Evolutionary conservation across 768 basidiomycete genomes (phyloP), one percentile per base, ranked within the genome.

Genomic region (Peribolospora baueri): DNA sequence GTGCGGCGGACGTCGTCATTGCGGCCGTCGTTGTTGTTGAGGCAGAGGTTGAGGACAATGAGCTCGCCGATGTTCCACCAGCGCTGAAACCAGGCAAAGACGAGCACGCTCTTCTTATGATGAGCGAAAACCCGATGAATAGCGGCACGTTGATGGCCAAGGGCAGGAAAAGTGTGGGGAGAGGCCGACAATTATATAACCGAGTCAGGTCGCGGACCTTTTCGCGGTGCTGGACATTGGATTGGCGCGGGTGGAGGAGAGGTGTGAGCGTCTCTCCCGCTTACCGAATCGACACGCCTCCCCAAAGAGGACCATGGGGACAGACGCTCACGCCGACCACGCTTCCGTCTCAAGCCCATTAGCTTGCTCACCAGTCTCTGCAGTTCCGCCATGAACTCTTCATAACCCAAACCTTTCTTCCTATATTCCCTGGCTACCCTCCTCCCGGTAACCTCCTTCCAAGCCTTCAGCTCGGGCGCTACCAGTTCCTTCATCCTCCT

Each of bases 61-160:
- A 25, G 25, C 1, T 25, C 25, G 25, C 25, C 25, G 25, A 25
- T 25, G 25, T 25, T 25, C 25, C 25, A 25, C 25, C 1, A 25
- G 25, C 25, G 25, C 25, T 25, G 25, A 25, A 25, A 25, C 25
- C 25, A 25, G 25, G 25, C 25, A 25, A 25, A 25, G 25, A 25
- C 25, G 25, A 25, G 25, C 25, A 25, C 25, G 25, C 25, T 25
- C 25, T 25, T 25, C 25, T 25, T 25, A 25, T 25, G 25, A 25
- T 25, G 25, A 25, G 25, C 25, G 25, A 25, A 25, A 25, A 25
- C 25, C 25, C 57, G 58, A 70, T 58, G 53, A 70, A 64, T 46
- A 70, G 57, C 8, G 69, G 68, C 37, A 69, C 59, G 58, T 69
- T 67, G 42, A 68, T 53, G 7, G 65, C 54, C 2, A 68, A 61